Base-by-base conservation (phyloP, 805 yeast genomes). In the Nakazawaea holstii region DNA sequence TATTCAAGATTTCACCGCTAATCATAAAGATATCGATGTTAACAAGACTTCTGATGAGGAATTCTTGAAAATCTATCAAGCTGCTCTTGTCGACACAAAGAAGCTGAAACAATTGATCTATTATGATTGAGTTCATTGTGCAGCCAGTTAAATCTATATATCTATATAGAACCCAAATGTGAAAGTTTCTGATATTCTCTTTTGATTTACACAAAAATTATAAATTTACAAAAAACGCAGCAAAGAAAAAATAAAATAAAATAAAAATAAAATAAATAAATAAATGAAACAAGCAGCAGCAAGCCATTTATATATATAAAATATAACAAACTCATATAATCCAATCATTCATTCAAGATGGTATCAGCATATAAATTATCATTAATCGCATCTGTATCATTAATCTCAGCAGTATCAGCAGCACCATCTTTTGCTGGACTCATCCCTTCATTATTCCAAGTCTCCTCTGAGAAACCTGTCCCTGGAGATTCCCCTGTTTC, bases 401-500 rank as follows among this genome's bases (percentile, higher is more conserved):
- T 28, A 6, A 27, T 33, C 13, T 15, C 35, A 14, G 6, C 15
- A 6, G 59, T 74, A 0, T 72, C 74, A 3, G 60, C 70, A 45
- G 62, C 52, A 39, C 46, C 46, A 8, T 20, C 24, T 3, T 42
- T 42, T n/a, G 60, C 68, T 48, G 51, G 59, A 10, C 64, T 60
- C 43, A 9, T 46, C 8, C 45, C 44, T 14, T 30, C 48, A 5
- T 27, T 40, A 27, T 40, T 46, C 45, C 17, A 46, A 8, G 32
- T 41, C 31, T 28, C 49, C 8, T 27, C 45, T 24, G 77, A 77
- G 32, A 77, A 76, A 56, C 95, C 95, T 6, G 80, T 92, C 35
- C 95, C 96, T 1, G 99, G 99, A 6, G 88, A 80, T 53, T 85
- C 97, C 1, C 98, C 98, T 14, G 73, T 94, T 31, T 69, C 74